These are phyloP conservation scores for Astraeus odoratus DNA, from an alignment of 768 basidiomycete species.

Conservation along the genomic window DNA sequence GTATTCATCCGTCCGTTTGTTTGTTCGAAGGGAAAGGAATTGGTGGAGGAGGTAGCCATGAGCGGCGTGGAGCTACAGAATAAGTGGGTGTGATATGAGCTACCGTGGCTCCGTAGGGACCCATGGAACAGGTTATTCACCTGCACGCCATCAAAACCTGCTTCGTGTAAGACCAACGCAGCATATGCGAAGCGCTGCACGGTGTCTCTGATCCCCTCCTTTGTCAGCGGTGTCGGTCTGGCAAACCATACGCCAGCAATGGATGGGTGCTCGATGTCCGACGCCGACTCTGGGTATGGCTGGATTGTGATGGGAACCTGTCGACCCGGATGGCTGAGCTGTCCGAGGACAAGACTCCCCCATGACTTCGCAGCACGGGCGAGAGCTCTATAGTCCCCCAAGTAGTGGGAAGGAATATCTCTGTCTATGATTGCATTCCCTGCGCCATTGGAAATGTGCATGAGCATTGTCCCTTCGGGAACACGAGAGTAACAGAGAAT, in stretches of 20 bases:
- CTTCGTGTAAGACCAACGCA: conserved; percentile 44
- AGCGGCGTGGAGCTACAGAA: conserved; percentile 34
- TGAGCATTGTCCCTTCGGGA: too few species aligned
- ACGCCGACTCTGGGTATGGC: conserved; percentile 28
- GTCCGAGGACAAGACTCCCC: conserved; percentile 26
- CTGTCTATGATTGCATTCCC: conserved; percentile 28
- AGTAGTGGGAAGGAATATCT: conserved; percentile 19
- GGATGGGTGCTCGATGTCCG: conserved; percentile 29
- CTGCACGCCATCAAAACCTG: conserved; percentile 68
- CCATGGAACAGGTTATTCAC: conserved; percentile 10
- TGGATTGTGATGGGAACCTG: conserved; percentile 30
- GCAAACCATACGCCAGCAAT: conserved; percentile 26
- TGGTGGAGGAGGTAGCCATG: conserved; percentile 43
- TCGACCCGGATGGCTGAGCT: conserved; percentile 28
- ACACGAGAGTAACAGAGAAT: background rate
- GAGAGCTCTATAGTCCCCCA: conserved; percentile 16
- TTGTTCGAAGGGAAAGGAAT: conserved; percentile 37
- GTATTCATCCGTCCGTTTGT: conserved; percentile 48
- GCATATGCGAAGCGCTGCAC: conserved; percentile 44
- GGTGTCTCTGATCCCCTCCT: conserved; percentile 44
- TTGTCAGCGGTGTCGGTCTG: conserved; percentile 33
- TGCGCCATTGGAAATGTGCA: conserved; percentile 2
- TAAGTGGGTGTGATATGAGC: background rate
- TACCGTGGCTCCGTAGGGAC: background rate
- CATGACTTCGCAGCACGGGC: conserved; percentile 25